Evolutionary conservation across 768 basidiomycete species (phyloP), one percentile per base, ranked within the genome.

Genomic region (Gyrodon lividus): DNA sequence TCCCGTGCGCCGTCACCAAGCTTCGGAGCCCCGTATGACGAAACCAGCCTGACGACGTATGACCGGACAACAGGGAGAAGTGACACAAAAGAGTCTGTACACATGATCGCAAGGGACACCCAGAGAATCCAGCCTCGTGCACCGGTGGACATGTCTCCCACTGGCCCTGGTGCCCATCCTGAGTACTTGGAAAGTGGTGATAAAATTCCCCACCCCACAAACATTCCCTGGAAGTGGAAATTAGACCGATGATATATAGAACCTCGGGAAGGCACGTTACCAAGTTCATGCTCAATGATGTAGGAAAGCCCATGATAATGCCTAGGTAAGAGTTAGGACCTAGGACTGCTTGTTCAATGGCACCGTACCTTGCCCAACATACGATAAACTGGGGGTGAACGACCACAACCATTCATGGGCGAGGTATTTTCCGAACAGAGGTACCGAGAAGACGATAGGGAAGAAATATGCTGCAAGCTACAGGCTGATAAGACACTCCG

Each of bases 71-170:
- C 83, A 17, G 94, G 92, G 16, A 92, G 58, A 23, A 98, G 82
- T 9, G 92, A 92, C 33, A 98, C 78, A 52, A 98, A 68, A 46
- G 87, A 87, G 70, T 98, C 96, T 31, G 92, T 81, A 67, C 87
- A 92, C 96, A 98, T 98, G 61, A 96, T 89, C 4, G 94, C 95
- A 31, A 98, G 78, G 1, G 93, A 89, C 19, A 86, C 79, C 96
- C 96, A 98, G n/a, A 98, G 80, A 48, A 96, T 93, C 92, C 92
- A 96, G 30, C 92, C 92, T 46, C 95, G 82, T n/a, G 93, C 86
- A 37, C 96, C 96, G 52, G 79, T 78, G 5, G 85, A 78, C 80
- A 93, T 92, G 59, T 92, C 89, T 1, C 86, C 83, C 5, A 96
- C 92, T 8, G 89, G 84, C 5, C 94, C 96, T 40, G 96, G 93